Evolutionary conservation across 176 grass and related monocot genomes (phyloP).

Genomic region (Alloteropsis semialata): DNA sequence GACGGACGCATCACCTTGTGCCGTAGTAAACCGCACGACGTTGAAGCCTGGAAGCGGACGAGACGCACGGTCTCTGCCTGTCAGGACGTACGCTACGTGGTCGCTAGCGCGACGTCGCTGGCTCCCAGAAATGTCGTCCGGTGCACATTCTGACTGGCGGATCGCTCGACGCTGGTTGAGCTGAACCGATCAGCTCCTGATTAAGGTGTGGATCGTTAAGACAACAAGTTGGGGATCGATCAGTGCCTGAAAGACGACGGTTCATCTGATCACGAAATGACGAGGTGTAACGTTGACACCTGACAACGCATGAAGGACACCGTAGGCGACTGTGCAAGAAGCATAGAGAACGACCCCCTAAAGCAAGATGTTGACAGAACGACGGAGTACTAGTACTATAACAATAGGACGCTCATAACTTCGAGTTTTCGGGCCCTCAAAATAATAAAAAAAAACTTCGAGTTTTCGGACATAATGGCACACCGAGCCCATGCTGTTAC

Average conservation of each 20-base stretch:
- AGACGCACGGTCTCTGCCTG: not conserved
- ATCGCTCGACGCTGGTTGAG: not conserved
- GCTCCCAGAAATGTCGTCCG: not conserved
- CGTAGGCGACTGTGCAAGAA: not conserved
- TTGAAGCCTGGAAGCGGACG: not conserved
- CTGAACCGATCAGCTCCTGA: not conserved
- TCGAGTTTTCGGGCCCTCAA: not conserved
- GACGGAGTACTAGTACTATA: too few species aligned
- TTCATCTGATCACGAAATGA: not conserved
- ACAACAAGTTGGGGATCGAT: not conserved
- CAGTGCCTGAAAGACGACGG: not conserved
- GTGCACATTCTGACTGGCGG: not conserved
- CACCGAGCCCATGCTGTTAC: not conserved
- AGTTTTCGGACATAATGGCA: not conserved
- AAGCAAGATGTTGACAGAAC: not conserved
- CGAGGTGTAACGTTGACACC: not conserved
- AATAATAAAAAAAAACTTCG: too few species aligned
- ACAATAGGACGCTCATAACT: not conserved
- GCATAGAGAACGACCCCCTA: not conserved
- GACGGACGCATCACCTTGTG: too few species aligned
- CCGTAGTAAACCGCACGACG: not conserved
- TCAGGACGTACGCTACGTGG: not conserved
- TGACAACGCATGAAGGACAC: not conserved
- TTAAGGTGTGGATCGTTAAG: not conserved
- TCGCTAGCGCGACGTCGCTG: not conserved